Conservation (phyloP, 164 flowering plant genomes). For the Chimonanthus praecox region DNA sequence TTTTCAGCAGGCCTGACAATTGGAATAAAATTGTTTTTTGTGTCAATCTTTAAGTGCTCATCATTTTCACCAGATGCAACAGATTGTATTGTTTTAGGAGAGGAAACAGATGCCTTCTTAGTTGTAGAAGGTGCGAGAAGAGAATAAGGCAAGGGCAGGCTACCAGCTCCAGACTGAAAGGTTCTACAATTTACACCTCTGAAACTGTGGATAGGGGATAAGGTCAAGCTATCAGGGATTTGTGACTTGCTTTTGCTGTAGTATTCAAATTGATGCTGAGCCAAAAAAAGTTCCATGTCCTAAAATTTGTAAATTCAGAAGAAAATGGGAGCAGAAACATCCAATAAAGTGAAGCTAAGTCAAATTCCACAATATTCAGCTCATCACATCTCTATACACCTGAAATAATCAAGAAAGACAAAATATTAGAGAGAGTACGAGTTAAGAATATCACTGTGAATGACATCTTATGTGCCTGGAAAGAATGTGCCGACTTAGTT, state of each 20-base stretch:
- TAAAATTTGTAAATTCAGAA: neutral
- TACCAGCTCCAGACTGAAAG: constrained; percentile 52
- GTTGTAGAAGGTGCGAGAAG: constrained; percentile 15
- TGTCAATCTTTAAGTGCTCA: constrained; percentile 4
- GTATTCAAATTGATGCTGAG: constrained; percentile 52
- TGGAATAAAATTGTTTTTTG: constrained; percentile 32
- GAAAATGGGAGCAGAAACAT: neutral
- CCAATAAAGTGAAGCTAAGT: neutral
- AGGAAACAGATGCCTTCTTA: constrained; percentile 9
- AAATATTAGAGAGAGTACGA: neutral
- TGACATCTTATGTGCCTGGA: too few species aligned
- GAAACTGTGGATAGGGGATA: constrained; percentile 35
- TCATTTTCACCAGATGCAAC: constrained; percentile 5
- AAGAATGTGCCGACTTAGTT: too few species aligned
- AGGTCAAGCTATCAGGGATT: constrained; percentile 24
- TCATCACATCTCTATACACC: neutral
- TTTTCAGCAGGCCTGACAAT: constrained; percentile 11
- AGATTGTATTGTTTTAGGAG: constrained; percentile 19
- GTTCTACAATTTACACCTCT: constrained; percentile 50
- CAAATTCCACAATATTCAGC: neutral
- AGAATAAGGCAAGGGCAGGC: constrained; percentile 48
- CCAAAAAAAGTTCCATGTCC: constrained; percentile 63
- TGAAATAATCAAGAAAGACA: neutral
- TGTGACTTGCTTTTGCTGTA: constrained; percentile 26
- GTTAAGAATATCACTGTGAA: too few species aligned